Conservation (phyloP, 768 basidiomycete genomes). For the Leucosporidium scottii region DNA sequence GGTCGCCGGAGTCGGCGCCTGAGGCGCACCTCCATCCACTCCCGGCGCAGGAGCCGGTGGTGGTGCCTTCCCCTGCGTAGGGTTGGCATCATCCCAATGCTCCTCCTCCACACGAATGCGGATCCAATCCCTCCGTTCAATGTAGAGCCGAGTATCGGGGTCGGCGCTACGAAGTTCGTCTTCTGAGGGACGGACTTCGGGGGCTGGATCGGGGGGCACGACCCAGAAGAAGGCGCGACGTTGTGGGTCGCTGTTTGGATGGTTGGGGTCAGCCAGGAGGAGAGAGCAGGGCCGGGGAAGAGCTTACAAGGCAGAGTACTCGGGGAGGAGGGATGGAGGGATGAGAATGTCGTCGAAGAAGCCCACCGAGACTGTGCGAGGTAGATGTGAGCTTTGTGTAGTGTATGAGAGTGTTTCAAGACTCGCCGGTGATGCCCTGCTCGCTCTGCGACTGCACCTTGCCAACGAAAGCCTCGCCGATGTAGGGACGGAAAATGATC, state of each 20-base stretch:
- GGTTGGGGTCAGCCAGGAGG: background rate
- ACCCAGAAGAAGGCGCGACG: constrained; percentile 43
- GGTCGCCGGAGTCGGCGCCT: background rate
- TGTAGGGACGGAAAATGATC: constrained; percentile 84
- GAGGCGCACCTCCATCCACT: background rate
- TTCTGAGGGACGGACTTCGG: background rate
- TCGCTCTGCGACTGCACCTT: constrained; percentile 81
- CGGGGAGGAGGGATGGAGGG: constrained; percentile 68
- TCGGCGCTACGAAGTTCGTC: constrained; percentile 21
- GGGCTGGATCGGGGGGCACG: constrained; percentile 14
- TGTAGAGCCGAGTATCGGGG: constrained; percentile 31
- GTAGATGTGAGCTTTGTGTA: background rate
- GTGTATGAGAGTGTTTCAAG: background rate
- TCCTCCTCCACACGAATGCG: constrained; percentile 35
- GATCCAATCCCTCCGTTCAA: constrained; percentile 33
- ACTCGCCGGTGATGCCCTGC: constrained; percentile 73
- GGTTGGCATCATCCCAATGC: constrained; percentile 35
- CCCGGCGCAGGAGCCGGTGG: background rate
- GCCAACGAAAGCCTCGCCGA: constrained; percentile 79
- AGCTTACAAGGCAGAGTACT: constrained; percentile 50
- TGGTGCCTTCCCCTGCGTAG: constrained; percentile 14
- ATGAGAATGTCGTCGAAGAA: constrained; percentile 95
- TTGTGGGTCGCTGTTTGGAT: constrained; percentile 39
- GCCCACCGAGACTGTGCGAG: constrained; percentile 47
- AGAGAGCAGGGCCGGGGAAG: background rate